Evolutionary conservation across 257 asterid genomes (phyloP), one percentile per base, ranked within the genome.

Genomic region (Jaltomata sinuosa): DNA sequence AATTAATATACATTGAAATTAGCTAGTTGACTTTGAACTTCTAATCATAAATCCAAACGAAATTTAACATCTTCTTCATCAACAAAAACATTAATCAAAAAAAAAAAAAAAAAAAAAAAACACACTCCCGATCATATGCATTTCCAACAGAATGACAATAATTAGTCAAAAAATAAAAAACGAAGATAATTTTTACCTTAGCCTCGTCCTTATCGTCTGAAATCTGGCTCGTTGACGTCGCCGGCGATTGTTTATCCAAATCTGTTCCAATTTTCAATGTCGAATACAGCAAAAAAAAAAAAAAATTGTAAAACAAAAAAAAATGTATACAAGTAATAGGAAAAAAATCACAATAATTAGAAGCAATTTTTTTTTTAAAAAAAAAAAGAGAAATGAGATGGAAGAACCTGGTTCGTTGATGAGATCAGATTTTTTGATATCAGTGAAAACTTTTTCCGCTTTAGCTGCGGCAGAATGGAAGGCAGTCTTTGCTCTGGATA

Each of bases 391-490:
- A 22, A 64, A 85, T 81, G 62, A 68, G 42, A 55, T 27, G 77
- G 84, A 84, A 8, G 54, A 81, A 93, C 97, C 94, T 82, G 79
- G 91, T 89, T 91, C 84, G 89, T 88, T 55, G 91, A 69, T 71
- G 55, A 92, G 86, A 92, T 94, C 98, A 82, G 98, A 90, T 86
- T 94, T 94, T 85, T 94, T 97, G 36, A 93, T 94, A 86, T 95
- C 99, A 77, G 97, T 94, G 83, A 97, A 92, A 84, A 94, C 99
- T 90, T 92, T 94, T 91, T 96, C 99, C 92, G 99, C 99, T 92
- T 96, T 96, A 77, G 98, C 95, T 7, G 99, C 98, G 47, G 99
- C 98, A 3, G 99, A 97, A 90, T 94, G 97, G 87, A 97, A 90
- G 93, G 98, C 98, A 11, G 97, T 92, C 90, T 94, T 87, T 3